Base-by-base conservation (phyloP, 1,284 basidiomycete genomes). In the Bondarzewia mesenterica region DNA sequence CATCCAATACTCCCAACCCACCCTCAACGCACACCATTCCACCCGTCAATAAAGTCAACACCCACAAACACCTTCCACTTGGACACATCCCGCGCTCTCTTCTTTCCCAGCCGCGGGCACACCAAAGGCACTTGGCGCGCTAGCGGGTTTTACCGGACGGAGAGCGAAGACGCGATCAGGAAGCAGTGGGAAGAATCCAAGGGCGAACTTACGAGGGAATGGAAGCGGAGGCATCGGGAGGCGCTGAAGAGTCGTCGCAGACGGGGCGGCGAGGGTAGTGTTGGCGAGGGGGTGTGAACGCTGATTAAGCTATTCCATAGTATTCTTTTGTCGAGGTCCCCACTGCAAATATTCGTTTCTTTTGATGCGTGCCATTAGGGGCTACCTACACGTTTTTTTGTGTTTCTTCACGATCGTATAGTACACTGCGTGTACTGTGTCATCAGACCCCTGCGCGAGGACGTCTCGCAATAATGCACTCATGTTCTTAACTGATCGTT, bases 171-270 rank as follows among this genome's bases (percentile, higher is more conserved):
- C 25, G 77, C 78, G 54, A 86, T 90, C 54, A 72, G 74, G 48
- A 71, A 72, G 57, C 66, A 74, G 39, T 93, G 90, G 90, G 84
- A 90, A 59, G 75, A 70, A 22, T 69, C 73, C 37, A 84, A 82
- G 59, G 71, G 73, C 1, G 80, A 83, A 48, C 65, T 92, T 61
- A 93, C 90, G 43, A 72, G 68, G 50, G 86, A 80, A 48, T 93
- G 87, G 86, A 93, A 91, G 68, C 77, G 79, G 57, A 67, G 85
- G 35, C 80, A 79, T 63, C 77, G 85, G 49, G 89, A 93, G 61
- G 89, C 87, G 60, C 69, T 80, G 36, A 77, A 75, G 57, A 73
- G 77, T 54, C 68, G 85, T 45, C 71, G 77, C 56, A 72, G 75
- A 43, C 75, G 75, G 21, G 77, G 67, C 27, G 69, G 64, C 8